Conservation (phyloP, 495 filamentous ascomycete genomes). For the Aspergillus mulundensis region DNA sequence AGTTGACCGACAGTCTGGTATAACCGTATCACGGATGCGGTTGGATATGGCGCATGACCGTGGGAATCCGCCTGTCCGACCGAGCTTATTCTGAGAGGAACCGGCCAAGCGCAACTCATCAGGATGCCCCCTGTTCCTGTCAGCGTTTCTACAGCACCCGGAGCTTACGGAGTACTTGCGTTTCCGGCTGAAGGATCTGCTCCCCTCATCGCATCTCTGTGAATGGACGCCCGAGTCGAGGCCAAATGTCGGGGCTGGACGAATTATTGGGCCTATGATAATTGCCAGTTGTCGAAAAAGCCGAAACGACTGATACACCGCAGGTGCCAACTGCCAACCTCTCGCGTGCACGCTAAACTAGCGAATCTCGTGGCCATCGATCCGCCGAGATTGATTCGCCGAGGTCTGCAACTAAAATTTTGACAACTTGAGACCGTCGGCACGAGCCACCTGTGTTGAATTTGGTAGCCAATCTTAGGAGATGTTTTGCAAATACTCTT, state of each 20-base stretch:
- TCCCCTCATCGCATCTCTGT: background rate
- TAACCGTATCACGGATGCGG: background rate
- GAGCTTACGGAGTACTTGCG: background rate
- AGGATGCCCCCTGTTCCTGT: background rate
- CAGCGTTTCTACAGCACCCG: background rate
- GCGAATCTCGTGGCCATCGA: background rate
- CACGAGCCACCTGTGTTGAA: background rate
- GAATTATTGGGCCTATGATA: background rate
- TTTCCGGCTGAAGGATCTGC: background rate
- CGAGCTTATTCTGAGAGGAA: background rate
- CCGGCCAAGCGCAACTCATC: background rate
- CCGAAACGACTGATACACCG: background rate
- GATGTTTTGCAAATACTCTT: background rate
- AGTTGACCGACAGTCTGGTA: background rate
- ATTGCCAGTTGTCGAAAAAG: background rate
- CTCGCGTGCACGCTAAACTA: background rate
- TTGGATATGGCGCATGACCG: too few species aligned
- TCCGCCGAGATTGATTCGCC: background rate
- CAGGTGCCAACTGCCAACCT: background rate
- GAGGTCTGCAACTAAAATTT: background rate
- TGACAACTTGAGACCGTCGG: background rate
- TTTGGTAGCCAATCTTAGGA: constrained; percentile 2
- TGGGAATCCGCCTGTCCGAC: background rate
- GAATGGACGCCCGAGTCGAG: background rate
- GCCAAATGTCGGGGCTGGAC: background rate